A percentile compares a stretch with the other conserved stretches of the same genome.
Conservation (phyloP, 2,329 filamentous ascomycete genomes). For the Orbilia ellipsospora region DNA sequence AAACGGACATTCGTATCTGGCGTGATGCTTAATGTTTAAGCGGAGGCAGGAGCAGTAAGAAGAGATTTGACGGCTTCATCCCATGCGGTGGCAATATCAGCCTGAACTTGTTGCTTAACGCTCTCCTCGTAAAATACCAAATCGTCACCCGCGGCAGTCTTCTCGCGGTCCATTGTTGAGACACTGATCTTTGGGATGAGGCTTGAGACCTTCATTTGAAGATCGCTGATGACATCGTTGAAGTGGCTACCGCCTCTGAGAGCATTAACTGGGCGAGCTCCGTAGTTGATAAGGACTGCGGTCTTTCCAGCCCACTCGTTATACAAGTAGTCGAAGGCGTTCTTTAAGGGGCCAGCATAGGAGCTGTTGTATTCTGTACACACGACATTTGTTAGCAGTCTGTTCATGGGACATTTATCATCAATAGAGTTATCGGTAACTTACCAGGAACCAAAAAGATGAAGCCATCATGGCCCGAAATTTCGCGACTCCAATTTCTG, state of each 20-base stretch:
- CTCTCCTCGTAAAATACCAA: conserved; percentile 43
- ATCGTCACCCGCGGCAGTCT: conserved; percentile 38
- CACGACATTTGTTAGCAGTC: conserved; percentile 11
- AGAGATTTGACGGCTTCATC: conserved; percentile 12
- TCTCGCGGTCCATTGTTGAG: conserved; percentile 45
- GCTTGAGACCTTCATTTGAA: conserved; percentile 35
- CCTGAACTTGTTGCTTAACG: conserved; percentile 26
- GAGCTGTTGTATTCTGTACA: conserved; percentile 69
- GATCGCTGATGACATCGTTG: conserved; percentile 27
- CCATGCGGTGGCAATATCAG: conserved; percentile 35
- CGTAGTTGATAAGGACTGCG: conserved; percentile 68
- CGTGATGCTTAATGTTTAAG: no score
- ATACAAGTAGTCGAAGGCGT: conserved; percentile 72
- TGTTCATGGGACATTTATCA: neutral
- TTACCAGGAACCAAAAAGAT: conserved; percentile 61
- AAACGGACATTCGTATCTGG: no score
- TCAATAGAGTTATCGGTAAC: conserved; percentile 1
- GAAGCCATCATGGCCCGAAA: conserved; percentile 61
- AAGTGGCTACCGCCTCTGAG: conserved; percentile 46
- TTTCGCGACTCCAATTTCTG: conserved; percentile 62
- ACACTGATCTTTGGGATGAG: conserved; percentile 37
- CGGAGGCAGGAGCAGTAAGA: no score
- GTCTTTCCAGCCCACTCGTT: conserved; percentile 71
- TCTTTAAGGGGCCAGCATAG: conserved; percentile 69
- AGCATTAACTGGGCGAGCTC: conserved; percentile 60